Percentiles rank a stretch among this genome's conserved stretches.
These are phyloP conservation scores for Aspergillus egyptiacus DNA, from an alignment of 495 filamentous ascomycete genomes.

Conservation along the genomic window DNA sequence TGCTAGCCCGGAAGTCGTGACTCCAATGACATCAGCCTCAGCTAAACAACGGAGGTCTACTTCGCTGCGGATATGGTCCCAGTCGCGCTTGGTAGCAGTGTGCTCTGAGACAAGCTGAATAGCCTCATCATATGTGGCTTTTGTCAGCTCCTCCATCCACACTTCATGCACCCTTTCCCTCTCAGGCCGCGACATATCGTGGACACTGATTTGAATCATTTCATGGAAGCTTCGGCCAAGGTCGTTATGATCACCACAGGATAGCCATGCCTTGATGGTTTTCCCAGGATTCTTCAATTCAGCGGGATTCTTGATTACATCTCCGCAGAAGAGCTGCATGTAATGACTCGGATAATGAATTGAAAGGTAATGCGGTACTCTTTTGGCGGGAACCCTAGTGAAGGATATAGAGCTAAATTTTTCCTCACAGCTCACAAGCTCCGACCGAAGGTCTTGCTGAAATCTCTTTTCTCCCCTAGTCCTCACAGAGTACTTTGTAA, in stretches of 20 bases:
- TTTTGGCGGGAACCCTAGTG: conserved; percentile 1
- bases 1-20: conserved; percentile 1
- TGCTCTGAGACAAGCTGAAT: background rate
- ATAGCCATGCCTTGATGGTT: background rate
- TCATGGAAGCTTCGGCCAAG: background rate
- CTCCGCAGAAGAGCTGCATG: conserved; percentile 22
- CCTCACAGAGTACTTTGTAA: conserved; percentile 24
- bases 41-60: conserved; percentile 8
- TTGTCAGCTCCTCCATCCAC: background rate
- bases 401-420: conserved; percentile 12
- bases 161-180: background rate
- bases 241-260: background rate
- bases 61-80: conserved; percentile 2
- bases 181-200: background rate
- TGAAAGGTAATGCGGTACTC: conserved; percentile 13
- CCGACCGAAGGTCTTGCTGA: conserved; percentile 9
- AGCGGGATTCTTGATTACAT: conserved; percentile 19
- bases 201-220: background rate
- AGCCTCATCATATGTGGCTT: background rate
- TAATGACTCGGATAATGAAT: conserved; percentile 16
- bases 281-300: background rate
- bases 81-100: background rate
- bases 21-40: background rate
- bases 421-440: conserved; percentile 11
- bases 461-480: conserved; percentile 38